Conservation (phyloP, 148 eudicot species). For the Amaranthus cruentus region DNA sequence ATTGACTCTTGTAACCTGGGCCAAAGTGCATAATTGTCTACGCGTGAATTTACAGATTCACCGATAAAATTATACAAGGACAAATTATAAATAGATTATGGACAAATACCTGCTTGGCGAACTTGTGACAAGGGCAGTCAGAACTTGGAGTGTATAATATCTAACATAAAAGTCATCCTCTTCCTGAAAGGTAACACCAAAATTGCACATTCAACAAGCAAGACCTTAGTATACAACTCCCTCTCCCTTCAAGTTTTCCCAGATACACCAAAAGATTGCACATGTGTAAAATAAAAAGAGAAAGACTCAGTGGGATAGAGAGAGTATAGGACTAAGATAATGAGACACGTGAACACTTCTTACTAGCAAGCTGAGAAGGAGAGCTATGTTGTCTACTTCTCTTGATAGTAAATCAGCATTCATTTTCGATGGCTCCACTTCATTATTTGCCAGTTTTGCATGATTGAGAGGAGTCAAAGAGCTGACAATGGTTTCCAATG, state of each 20-base stretch:
- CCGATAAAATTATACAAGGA: background rate
- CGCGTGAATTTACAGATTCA: conserved; percentile 4
- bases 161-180: conserved; percentile 97
- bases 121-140: conserved; percentile 85
- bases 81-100: background rate
- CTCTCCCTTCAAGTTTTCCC: too few species aligned
- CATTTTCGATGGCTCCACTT: conserved; percentile 84
- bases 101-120: conserved; percentile 68
- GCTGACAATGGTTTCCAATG: conserved; percentile 90
- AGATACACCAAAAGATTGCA: background rate
- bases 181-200: conserved; percentile 40
- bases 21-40: conserved; percentile 24
- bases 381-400: conserved; percentile 83
- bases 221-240: too few species aligned
- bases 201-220: conserved; percentile 1
- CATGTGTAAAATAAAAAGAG: background rate
- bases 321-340: conserved; percentile 1
- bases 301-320: conserved; percentile 1
- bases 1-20: conserved; percentile 96
- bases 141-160: conserved; percentile 88
- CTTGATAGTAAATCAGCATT: conserved; percentile 88
- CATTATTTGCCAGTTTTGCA: conserved; percentile 50
- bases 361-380: conserved; percentile 88
- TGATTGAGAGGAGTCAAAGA: conserved; percentile 85
- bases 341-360: conserved; percentile 24